Conservation (phyloP, 129 eudicot genomes). For the Flaveria bidentis region DNA sequence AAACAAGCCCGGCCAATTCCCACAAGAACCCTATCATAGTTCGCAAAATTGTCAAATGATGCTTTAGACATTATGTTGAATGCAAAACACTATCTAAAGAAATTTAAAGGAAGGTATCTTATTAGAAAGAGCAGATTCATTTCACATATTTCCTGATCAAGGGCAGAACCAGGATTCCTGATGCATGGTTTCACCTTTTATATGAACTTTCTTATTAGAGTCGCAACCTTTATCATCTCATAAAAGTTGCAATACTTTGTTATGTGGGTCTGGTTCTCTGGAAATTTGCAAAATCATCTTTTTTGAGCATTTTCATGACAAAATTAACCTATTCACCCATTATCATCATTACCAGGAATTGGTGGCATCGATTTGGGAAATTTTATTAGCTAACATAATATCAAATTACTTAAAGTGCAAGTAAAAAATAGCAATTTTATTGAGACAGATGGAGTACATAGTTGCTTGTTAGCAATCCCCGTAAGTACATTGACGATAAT, state of each 20-base stretch:
- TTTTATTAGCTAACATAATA: neutral
- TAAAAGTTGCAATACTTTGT: neutral
- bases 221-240: conserved; percentile 6
- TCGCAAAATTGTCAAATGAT: conserved; percentile 26
- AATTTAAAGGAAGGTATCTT: neutral
- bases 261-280: neutral
- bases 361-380: conserved; percentile 1
- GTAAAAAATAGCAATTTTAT: neutral
- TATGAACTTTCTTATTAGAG: conserved; percentile 14
- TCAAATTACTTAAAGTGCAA: neutral
- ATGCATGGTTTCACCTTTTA: conserved; percentile 18
- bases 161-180: conserved; percentile 19
- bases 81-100: conserved; percentile 15
- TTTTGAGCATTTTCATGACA: neutral
- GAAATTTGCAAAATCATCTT: conserved; percentile 19
- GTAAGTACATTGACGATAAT: neutral
- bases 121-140: conserved; percentile 12
- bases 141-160: conserved; percentile 20
- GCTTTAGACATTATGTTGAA: conserved; percentile 25
- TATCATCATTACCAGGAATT: neutral
- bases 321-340: neutral
- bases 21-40: conserved; percentile 77
- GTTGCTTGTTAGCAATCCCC: neutral
- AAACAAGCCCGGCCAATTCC: conserved; percentile 99
- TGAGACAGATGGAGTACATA: neutral